Evolutionary conservation across 1,284 basidiomycete genomes (phyloP), one percentile per base, ranked within the genome.

Genomic region (Rhodotorula sp.): DNA sequence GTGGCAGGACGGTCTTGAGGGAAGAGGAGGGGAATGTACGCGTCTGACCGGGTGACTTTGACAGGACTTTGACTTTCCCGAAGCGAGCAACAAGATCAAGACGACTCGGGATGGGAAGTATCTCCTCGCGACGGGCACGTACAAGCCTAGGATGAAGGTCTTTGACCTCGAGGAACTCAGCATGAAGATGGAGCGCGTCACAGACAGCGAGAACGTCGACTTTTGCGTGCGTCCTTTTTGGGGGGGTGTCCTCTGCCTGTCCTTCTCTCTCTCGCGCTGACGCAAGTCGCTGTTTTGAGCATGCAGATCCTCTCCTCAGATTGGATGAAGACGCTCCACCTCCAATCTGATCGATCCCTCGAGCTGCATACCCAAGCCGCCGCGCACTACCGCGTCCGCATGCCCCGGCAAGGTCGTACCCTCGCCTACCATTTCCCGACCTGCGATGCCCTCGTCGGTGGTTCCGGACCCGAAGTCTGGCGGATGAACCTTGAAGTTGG

Each of bases 271-370:
- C 23, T 14, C 54, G n/a, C 54, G 26, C 26, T n/a, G n/a, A 26
- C 54, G 3, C 4, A 31, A 5, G 15, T 15, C n/a, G 54, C 54
- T 26, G 12, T 18, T 28, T 26, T 14, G n/a, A 8, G 5, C n/a
- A 19, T 15, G 54, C 81, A 97, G 94, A 90, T 95, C 79, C 85
- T 99, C 16, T 97, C 95, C 1, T 90, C 93, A 80, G 97, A 99
- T 84, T 99, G 97, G 97, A 99, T 95, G 23, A 99, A 99, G 82
- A 90, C 91, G n/a, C 86, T 98, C 69, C 95, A 97, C 80, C 86
- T 99, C 1, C 97, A 99, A 85, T 89, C 90, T 62, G 95, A 99
- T 83, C 89, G 97, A n/a, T 92, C 92, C 10, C 82, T 99, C 64
- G 92, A 95, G 80, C 85, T 99, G 6, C 97, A 99, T 80, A 94